Evolutionary conservation across 2,329 filamentous ascomycete species (phyloP).

Genomic region (Arthroderma sp.): DNA sequence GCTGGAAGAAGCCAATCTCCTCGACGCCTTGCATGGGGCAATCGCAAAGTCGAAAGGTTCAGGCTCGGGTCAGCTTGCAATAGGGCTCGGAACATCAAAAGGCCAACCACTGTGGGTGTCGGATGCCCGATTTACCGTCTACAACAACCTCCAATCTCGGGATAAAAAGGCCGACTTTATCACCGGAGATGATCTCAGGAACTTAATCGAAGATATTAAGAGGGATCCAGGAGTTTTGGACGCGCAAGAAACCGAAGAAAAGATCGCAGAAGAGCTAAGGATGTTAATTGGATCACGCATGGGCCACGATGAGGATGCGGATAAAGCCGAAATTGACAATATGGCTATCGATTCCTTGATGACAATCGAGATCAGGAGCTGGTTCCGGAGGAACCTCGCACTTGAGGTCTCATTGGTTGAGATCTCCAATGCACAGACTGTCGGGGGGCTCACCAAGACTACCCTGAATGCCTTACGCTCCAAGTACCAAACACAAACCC

Average conservation of each 20-base stretch:
- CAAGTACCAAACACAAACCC: neutral
- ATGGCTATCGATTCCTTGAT: constrained; percentile 17
- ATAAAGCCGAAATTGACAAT: constrained; percentile 7
- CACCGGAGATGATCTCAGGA: neutral
- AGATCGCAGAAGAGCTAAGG: constrained; percentile 12
- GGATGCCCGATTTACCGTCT: neutral
- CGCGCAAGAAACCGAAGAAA: neutral
- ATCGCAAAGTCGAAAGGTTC: neutral
- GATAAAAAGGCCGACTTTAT: neutral
- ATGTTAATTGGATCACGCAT: constrained; percentile 5
- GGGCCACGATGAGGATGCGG: neutral
- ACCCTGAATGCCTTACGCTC: neutral
- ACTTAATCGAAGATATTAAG: neutral
- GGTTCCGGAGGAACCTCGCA: constrained; percentile 11
- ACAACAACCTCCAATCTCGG: neutral
- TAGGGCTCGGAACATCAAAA: neutral
- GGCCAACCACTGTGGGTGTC: neutral
- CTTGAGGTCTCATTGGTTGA: neutral
- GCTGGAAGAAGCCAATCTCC: neutral
- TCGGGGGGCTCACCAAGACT: neutral
- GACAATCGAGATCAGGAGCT: constrained; percentile 15
- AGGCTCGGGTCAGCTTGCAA: neutral
- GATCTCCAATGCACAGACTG: neutral
- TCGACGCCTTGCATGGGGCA: constrained; percentile 1
- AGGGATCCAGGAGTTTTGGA: neutral